Conservation (phyloP, 176 grass and related monocot genomes). For the Saccharum spontaneum region DNA sequence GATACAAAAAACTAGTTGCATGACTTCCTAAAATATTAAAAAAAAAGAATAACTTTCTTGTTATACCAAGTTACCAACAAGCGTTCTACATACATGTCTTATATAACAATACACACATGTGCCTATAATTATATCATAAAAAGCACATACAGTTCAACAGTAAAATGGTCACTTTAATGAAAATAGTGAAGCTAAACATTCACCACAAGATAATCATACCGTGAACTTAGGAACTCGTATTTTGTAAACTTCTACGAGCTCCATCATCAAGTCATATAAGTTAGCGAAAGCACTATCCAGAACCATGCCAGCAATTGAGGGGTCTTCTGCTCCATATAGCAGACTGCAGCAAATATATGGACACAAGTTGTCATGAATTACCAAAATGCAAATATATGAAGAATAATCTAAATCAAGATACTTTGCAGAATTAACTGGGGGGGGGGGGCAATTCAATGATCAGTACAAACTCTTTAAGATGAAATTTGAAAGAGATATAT, state of each 20-base stretch:
- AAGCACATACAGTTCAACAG: neutral
- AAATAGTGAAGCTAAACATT: conserved; percentile 14
- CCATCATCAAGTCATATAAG: conserved; percentile 98
- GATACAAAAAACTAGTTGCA: conserved; percentile 11
- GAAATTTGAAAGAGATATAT: neutral
- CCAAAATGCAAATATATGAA: conserved; percentile 27
- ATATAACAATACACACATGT: neutral
- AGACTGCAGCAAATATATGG: conserved; percentile 47
- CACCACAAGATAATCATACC: conserved; percentile 54
- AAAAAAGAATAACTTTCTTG: neutral
- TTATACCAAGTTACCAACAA: neutral
- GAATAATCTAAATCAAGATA: conserved; percentile 24
- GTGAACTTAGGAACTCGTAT: conserved; percentile 98
- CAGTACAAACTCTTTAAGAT: conserved; percentile 1
- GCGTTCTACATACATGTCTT: neutral
- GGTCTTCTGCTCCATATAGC: conserved; percentile 98
- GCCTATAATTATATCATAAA: neutral
- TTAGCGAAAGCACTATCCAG: conserved; percentile 99
- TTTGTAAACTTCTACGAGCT: conserved; percentile 99
- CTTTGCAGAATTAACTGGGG: neutral
- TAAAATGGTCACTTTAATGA: conserved; percentile 8
- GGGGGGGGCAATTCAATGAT: neutral
- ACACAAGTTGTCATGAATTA: conserved; percentile 18
- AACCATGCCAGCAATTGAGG: conserved; percentile 97
- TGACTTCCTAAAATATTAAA: neutral